Percentiles rank a stretch among this genome's conserved stretches.
Conservation (phyloP, 2,329 filamentous ascomycete genomes). For the Monilinia polystroma region DNA sequence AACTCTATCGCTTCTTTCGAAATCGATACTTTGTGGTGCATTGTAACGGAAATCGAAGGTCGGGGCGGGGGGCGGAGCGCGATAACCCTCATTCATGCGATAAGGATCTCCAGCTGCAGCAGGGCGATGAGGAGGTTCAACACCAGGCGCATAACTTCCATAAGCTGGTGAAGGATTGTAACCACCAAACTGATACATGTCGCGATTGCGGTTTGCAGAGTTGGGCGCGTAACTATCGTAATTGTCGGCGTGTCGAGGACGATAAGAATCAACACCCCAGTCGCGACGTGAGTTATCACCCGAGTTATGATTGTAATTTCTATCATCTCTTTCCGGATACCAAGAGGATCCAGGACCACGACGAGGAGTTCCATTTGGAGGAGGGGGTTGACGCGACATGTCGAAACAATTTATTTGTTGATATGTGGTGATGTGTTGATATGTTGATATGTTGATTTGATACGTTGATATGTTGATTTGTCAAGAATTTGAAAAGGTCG, state of each 20-base stretch:
- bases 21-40: slow-evolving; percentile 37
- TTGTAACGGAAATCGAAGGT: slow-evolving; percentile 39
- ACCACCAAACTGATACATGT: slow-evolving; percentile 35
- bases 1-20: slow-evolving; percentile 29
- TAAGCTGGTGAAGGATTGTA: slow-evolving; percentile 22
- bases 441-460: too few relatives aligned
- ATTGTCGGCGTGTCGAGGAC: slow-evolving; percentile 23
- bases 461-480: too few relatives aligned
- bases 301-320: slow-evolving; percentile 15
- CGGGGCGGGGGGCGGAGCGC: slow-evolving; percentile 24
- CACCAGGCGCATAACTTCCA: slow-evolving; percentile 23
- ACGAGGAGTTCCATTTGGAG: slow-evolving; percentile 35
- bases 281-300: background rate
- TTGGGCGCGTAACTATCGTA: slow-evolving; percentile 14
- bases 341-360: slow-evolving; percentile 20
- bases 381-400: slow-evolving; percentile 38
- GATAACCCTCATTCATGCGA: slow-evolving; percentile 23
- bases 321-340: slow-evolving; percentile 6
- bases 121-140: slow-evolving; percentile 28
- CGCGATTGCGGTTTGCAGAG: slow-evolving; percentile 20
- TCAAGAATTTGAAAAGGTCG: too few relatives aligned
- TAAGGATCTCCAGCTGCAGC: slow-evolving; percentile 4
- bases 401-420: background rate
- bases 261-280: slow-evolving; percentile 30
- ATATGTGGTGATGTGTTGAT: too few relatives aligned